Percentiles rank a stretch among this genome's conserved stretches.
phyloP scores from a whole-genome alignment of 305 asterid species.

The Salvia sclarea region DNA sequence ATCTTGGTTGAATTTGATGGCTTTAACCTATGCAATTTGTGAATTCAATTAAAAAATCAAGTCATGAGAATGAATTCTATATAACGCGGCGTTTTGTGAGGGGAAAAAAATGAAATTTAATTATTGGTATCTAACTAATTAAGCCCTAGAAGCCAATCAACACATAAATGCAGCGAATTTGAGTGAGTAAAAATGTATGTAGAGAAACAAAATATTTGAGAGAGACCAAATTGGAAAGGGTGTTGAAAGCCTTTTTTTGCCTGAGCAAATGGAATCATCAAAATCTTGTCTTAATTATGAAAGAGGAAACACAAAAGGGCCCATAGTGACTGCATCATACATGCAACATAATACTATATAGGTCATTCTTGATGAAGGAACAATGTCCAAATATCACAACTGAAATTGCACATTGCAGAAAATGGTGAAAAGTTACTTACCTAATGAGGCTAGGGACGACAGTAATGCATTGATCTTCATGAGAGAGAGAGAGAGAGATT shows the following conservation, averaged over 20 bases:
- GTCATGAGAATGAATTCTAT: not conserved
- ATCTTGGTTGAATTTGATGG: constrained; percentile 29
- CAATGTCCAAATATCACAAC: not conserved
- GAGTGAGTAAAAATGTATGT: not conserved
- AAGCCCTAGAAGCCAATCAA: not conserved
- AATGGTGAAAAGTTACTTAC: not conserved
- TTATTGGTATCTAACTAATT: not conserved
- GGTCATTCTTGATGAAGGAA: not conserved
- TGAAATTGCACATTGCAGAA: not conserved
- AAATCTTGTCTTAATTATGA: not conserved
- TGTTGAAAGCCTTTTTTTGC: not conserved
- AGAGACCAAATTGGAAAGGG: not conserved
- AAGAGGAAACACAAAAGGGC: not conserved
- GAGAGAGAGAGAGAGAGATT: constrained; percentile 11
- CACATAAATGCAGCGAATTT: not conserved
- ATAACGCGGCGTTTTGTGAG: not conserved
- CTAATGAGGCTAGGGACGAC: constrained; percentile 17
- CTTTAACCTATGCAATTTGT: not conserved
- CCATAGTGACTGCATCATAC: not conserved
- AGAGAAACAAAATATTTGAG: not conserved
- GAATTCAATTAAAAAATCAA: not conserved
- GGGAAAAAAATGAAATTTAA: not conserved
- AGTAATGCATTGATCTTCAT: constrained; percentile 15
- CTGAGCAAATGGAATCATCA: not conserved
- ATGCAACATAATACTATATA: not conserved